Percentiles rank a stretch among this genome's conserved stretches.
Evolutionary conservation across 2,329 filamentous ascomycete species (phyloP).

Genomic region (Penicillium sp.): DNA sequence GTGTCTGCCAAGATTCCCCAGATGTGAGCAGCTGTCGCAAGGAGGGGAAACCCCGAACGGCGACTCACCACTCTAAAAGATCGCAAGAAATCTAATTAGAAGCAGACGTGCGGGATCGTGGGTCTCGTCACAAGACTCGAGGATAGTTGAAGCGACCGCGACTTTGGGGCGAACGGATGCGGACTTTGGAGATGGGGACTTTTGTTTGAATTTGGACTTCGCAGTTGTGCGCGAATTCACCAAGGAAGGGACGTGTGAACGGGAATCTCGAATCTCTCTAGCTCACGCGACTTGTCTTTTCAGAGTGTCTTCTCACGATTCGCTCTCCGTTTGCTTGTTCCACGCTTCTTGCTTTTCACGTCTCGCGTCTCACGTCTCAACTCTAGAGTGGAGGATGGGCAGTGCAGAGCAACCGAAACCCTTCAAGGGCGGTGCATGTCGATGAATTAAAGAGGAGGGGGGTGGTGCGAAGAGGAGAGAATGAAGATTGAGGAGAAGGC

Average conservation of each 20-base stretch:
- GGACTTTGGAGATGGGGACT: not conserved
- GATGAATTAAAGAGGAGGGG: conserved; percentile 6
- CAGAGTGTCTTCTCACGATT: not conserved
- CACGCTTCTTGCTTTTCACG: not conserved
- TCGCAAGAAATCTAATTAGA: conserved; percentile 27
- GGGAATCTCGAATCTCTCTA: not conserved
- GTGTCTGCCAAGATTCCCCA: conserved; percentile 21
- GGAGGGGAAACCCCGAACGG: not conserved
- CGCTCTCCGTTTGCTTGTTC: not conserved
- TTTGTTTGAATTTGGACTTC: not conserved
- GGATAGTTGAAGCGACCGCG: conserved; percentile 7
- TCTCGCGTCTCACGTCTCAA: not conserved
- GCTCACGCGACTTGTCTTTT: not conserved
- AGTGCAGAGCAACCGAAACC: conserved; percentile 27
- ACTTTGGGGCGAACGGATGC: not conserved
- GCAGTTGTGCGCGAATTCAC: not conserved
- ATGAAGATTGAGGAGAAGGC: conserved; percentile 6
- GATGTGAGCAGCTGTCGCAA: conserved; percentile 10
- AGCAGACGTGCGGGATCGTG: conserved; percentile 20
- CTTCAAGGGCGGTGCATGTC: conserved; percentile 29
- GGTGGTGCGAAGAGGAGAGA: conserved; percentile 11
- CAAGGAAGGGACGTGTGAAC: not conserved
- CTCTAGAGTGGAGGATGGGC: conserved; percentile 20
- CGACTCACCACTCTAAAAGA: conserved; percentile 37
- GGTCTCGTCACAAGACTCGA: conserved; percentile 23